These are phyloP conservation scores for Cryptosporidium tyzzeri DNA, from an alignment of 169 alveolate genomes.

Conservation along the genomic window DNA sequence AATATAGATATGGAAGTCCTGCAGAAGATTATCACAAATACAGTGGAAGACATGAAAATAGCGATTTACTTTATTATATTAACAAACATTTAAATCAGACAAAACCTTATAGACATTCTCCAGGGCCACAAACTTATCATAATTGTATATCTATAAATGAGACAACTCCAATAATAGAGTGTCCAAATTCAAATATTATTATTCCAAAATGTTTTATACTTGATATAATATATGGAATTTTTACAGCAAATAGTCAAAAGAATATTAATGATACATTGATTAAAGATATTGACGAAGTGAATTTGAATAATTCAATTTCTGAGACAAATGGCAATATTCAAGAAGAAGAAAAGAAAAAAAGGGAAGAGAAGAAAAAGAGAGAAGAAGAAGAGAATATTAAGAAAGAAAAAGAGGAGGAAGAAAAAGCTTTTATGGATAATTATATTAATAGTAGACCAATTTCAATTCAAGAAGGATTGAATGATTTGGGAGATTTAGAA, in stretches of 20 bases:
- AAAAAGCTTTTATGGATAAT: neutral
- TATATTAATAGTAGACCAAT: neutral
- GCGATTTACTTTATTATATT: constrained; percentile 18
- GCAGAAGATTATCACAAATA: constrained; percentile 35
- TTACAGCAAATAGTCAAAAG: neutral
- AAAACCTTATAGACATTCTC: constrained; percentile 58
- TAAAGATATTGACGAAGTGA: neutral
- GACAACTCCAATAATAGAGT: constrained; percentile 34
- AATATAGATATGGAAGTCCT: constrained; percentile 68
- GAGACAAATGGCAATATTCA: neutral
- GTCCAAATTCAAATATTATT: constrained; percentile 7
- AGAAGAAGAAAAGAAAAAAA: neutral
- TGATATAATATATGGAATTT: constrained; percentile 17
- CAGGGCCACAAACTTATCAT: constrained; percentile 16
- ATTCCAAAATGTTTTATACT: constrained; percentile 33
- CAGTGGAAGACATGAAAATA: constrained; percentile 50
- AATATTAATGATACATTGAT: neutral
- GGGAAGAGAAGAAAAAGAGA: neutral
- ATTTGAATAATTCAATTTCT: too few relatives aligned
- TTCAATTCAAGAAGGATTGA: constrained; percentile 7
- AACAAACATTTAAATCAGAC: constrained; percentile 35
- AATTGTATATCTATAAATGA: constrained; percentile 63
- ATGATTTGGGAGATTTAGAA: constrained; percentile 9
- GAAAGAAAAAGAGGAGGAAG: neutral
- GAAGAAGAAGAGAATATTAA: neutral